Conservation (phyloP, 305 asterid species). For the Striga hermonthica region DNA sequence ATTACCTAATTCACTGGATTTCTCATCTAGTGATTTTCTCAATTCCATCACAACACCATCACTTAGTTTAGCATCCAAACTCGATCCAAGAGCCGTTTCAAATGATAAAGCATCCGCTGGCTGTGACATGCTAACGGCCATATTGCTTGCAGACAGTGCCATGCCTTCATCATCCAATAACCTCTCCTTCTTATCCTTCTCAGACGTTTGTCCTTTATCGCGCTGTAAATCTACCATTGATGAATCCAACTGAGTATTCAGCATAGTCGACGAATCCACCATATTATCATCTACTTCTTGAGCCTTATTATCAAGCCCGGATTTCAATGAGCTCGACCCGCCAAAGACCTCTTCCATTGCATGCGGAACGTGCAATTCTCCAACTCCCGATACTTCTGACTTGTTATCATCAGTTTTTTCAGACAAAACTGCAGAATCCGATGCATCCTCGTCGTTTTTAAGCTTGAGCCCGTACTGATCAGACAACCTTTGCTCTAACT, state of each 20-base stretch:
- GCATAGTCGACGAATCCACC: slow-evolving; percentile 70
- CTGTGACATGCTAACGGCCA: slow-evolving; percentile 79
- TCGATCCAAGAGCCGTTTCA: slow-evolving; percentile 42
- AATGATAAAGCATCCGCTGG: slow-evolving; percentile 45
- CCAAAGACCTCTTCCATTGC: slow-evolving; percentile 62
- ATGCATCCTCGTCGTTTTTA: slow-evolving; percentile 42
- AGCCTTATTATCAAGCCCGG: slow-evolving; percentile 49
- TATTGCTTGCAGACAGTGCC: slow-evolving; percentile 56
- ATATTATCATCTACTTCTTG: slow-evolving; percentile 67
- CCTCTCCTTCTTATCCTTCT: slow-evolving; percentile 54
- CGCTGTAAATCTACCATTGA: slow-evolving; percentile 78
- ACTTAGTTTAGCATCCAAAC: slow-evolving; percentile 45
- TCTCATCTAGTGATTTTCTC: slow-evolving; percentile 55
- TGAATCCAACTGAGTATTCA: slow-evolving; percentile 71
- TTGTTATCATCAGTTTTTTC: slow-evolving; percentile 52
- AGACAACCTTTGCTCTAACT: slow-evolving; percentile 84
- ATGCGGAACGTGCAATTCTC: slow-evolving; percentile 44
- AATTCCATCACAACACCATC: slow-evolving; percentile 50
- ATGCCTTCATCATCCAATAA: slow-evolving; percentile 42
- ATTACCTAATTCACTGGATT: slow-evolving; percentile 55
- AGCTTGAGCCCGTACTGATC: slow-evolving; percentile 52
- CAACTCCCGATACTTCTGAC: slow-evolving; percentile 57
- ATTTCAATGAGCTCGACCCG: slow-evolving; percentile 52
- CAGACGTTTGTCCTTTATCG: slow-evolving; percentile 50
- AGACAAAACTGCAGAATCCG: slow-evolving; percentile 41